These are phyloP conservation scores for Naganishia vishniacii DNA, from an alignment of 768 basidiomycete species.

Conservation along the genomic window DNA sequence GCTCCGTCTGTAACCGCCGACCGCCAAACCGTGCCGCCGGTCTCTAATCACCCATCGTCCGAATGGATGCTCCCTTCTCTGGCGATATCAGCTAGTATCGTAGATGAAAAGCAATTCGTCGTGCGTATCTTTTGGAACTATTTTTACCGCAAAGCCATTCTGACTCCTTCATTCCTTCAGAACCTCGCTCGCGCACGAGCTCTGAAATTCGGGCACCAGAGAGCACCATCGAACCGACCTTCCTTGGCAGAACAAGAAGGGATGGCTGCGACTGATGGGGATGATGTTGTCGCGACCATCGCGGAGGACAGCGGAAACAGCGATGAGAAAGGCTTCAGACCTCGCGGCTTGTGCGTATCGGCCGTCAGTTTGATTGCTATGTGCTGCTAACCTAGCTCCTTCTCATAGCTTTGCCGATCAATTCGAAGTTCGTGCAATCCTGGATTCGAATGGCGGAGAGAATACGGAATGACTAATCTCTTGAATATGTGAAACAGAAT, in stretches of 20 bases:
- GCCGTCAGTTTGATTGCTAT: neutral
- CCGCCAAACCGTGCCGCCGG: too few species aligned
- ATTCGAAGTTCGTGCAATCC: slow-evolving; percentile 61
- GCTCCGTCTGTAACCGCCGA: too few species aligned
- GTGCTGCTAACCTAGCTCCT: neutral
- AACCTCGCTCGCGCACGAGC: slow-evolving; percentile 83
- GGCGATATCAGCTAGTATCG: slow-evolving; percentile 65
- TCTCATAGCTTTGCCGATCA: slow-evolving; percentile 80
- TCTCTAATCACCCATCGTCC: too few species aligned
- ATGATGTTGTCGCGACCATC: slow-evolving; percentile 18
- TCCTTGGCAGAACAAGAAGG: neutral
- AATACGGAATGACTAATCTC: neutral
- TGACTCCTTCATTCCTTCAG: slow-evolving; percentile 50
- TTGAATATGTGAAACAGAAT: slow-evolving; percentile 55
- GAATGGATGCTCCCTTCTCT: too few species aligned
- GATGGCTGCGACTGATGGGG: slow-evolving; percentile 12
- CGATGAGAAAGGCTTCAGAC: slow-evolving; percentile 37
- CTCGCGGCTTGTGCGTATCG: slow-evolving; percentile 56
- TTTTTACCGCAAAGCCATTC: neutral
- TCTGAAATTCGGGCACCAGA: slow-evolving; percentile 56
- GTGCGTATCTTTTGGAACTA: slow-evolving; percentile 24
- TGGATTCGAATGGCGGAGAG: neutral
- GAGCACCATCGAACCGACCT: neutral
- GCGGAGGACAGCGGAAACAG: slow-evolving; percentile 16
- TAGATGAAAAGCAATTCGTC: slow-evolving; percentile 77